A percentile compares a stretch with the other conserved stretches of the same genome.
Evolutionary conservation across 2,329 filamentous ascomycete species (phyloP).

Genomic region (Paracamarosporium sp.): DNA sequence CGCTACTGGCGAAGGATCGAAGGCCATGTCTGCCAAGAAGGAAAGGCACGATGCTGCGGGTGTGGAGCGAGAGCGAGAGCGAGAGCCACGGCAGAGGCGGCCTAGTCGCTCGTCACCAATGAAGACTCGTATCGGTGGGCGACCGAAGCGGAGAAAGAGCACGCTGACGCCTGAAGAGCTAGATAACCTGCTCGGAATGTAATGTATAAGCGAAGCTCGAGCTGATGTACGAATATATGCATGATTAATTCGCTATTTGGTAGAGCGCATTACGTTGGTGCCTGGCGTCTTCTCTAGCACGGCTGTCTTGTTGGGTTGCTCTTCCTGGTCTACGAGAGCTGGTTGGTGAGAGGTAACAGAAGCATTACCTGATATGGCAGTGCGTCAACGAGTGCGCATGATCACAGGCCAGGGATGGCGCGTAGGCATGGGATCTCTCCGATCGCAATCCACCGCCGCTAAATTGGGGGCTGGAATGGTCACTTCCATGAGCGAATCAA

Average conservation of each 20-base stretch:
- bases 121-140: conserved; percentile 59
- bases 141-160: conserved; percentile 72
- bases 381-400: conserved; percentile 26
- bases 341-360: conserved; percentile 22
- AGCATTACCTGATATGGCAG: conserved; percentile 21
- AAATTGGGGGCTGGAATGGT: conserved; percentile 22
- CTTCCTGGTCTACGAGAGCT: background rate
- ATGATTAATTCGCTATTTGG: conserved; percentile 13
- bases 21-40: conserved; percentile 11
- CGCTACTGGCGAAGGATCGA: conserved; percentile 35
- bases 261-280: conserved; percentile 15
- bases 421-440: conserved; percentile 25
- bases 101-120: conserved; percentile 34
- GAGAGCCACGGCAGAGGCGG: conserved; percentile 27
- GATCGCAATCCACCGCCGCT: conserved; percentile 12
- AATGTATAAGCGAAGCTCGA: conserved; percentile 27
- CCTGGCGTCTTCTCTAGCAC: conserved; percentile 18
- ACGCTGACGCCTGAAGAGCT: conserved; percentile 79
- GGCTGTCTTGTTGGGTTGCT: conserved; percentile 23
- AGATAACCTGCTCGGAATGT: conserved; percentile 53
- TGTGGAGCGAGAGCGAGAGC: conserved; percentile 21
- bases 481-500: conserved; percentile 16
- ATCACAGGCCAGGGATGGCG: conserved; percentile 29
- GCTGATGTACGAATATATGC: conserved; percentile 14
- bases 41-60: conserved; percentile 25